phyloP scores from a whole-genome alignment of 257 asterid genomes.

The Solanum chilense region DNA sequence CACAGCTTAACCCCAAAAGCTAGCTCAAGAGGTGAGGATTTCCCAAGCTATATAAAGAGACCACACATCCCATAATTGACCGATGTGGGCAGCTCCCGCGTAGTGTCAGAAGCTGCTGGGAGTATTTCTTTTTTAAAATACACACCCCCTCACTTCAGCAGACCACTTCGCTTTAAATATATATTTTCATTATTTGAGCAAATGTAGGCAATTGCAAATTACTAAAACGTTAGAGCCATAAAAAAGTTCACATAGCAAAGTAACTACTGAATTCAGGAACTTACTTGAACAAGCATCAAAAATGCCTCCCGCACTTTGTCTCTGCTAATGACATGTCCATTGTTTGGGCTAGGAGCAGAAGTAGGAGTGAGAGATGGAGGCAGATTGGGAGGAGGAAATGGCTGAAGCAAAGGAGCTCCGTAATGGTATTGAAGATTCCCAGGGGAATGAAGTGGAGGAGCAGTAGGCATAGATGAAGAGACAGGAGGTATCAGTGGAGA shows the following conservation, averaged over 20 bases:
- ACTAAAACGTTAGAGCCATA: background rate
- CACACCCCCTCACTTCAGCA: background rate
- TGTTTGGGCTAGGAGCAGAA: conserved; percentile 36
- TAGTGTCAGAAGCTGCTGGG: background rate
- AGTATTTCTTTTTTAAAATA: background rate
- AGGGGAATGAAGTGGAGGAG: conserved; percentile 64
- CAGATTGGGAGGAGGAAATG: conserved; percentile 95
- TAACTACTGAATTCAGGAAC: background rate
- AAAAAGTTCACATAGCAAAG: background rate
- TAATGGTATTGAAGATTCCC: conserved; percentile 52
- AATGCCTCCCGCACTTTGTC: conserved; percentile 86
- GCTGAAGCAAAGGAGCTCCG: conserved; percentile 91
- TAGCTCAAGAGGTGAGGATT: background rate
- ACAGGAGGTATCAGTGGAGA: conserved; percentile 52
- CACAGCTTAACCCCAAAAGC: background rate
- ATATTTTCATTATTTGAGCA: background rate
- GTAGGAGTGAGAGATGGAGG: conserved; percentile 87
- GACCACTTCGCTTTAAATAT: background rate
- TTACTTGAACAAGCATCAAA: conserved; percentile 75
- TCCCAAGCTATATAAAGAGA: background rate
- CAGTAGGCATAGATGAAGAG: conserved; percentile 65
- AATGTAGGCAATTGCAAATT: background rate
- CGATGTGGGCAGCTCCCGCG: background rate
- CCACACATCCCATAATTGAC: background rate
- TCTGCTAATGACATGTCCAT: conserved; percentile 43